Percentiles rank a stretch among this genome's conserved stretches.
Evolutionary conservation across 2,329 filamentous ascomycete species (phyloP).

Genomic region (Gaeumannomyces sp.): DNA sequence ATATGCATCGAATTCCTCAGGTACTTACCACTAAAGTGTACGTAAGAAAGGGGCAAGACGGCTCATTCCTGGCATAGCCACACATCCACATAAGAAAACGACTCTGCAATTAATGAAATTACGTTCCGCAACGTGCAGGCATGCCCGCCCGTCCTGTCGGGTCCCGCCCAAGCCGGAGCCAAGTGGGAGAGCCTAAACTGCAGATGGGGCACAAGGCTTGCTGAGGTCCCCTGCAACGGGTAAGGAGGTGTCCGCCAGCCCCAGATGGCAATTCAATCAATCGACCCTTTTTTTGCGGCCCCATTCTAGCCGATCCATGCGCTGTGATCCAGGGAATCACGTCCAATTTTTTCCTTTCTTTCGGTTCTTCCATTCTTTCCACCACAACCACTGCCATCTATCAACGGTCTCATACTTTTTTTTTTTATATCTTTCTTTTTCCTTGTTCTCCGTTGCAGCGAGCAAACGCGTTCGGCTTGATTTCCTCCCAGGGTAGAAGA

Average conservation of each 20-base stretch:
- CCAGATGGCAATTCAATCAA: neutral
- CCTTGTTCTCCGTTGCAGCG: neutral
- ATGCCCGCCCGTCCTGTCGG: neutral
- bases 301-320: neutral
- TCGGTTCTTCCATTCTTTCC: neutral
- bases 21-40: no score
- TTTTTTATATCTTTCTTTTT: neutral
- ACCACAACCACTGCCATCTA: neutral
- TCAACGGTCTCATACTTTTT: neutral
- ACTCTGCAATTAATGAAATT: neutral
- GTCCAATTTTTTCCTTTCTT: neutral
- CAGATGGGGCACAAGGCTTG: neutral
- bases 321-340: neutral
- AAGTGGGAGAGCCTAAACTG: neutral
- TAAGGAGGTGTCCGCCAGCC: neutral
- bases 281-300: constrained; percentile 4
- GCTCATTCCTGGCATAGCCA: neutral
- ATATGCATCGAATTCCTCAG: no score
- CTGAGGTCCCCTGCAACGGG: neutral
- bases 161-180: neutral
- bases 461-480: neutral
- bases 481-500: neutral
- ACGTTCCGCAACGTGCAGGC: neutral
- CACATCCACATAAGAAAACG: no score
- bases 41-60: neutral